A percentile compares a stretch with the other conserved stretches of the same genome.
Conservation (phyloP, 768 basidiomycete genomes). For the Phylloporus sp. region DNA sequence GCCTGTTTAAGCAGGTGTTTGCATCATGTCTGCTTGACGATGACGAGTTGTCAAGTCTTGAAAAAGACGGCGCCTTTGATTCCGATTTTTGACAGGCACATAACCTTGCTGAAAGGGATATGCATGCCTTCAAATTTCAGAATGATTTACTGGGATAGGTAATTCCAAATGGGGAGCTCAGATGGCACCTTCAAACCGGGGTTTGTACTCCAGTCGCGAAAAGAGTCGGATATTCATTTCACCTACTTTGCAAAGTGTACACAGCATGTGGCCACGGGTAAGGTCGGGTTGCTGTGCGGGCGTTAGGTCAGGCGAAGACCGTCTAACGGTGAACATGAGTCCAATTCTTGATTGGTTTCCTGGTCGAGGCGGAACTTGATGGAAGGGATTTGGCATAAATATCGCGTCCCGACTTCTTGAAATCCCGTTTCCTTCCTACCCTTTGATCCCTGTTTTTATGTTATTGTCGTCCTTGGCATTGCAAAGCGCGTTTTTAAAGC, state of each 20-base stretch:
- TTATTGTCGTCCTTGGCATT: neutral
- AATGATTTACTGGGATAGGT: no score
- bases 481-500: neutral
- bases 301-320: no score
- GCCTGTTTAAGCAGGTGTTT: slow-evolving; percentile 24
- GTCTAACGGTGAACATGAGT: no score
- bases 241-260: no score
- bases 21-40: slow-evolving; percentile 36
- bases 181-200: neutral
- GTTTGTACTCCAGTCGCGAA: no score
- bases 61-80: slow-evolving; percentile 26
- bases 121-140: no score
- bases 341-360: no score
- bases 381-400: neutral
- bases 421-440: neutral
- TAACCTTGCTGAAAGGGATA: no score
- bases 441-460: slow-evolving; percentile 1
- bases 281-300: neutral
- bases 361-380: no score
- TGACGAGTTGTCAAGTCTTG: slow-evolving; percentile 31
- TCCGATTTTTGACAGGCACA: slow-evolving; percentile 25
- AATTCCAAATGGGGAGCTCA: no score
- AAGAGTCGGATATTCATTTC: no score
- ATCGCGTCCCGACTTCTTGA: neutral
- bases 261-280: no score